Percentiles rank a stretch among this genome's conserved stretches.
These are phyloP conservation scores for Flaveria bidentis DNA, from an alignment of 129 eudicot genomes.

Conservation along the genomic window DNA sequence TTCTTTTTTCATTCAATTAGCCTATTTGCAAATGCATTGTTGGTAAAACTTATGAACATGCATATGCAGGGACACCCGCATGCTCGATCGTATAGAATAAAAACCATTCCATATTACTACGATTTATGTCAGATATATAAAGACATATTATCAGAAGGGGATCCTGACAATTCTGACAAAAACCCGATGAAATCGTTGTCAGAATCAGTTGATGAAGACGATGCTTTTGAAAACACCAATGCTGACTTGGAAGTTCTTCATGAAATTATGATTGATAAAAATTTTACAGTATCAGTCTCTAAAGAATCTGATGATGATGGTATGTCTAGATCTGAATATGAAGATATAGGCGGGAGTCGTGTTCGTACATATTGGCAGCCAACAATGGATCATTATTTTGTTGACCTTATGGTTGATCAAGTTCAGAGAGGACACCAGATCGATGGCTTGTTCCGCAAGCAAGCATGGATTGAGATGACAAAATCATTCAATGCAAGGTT, in stretches of 20 bases:
- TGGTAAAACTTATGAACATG: conserved; percentile 16
- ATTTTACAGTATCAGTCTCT: conserved; percentile 34
- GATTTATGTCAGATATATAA: conserved; percentile 53
- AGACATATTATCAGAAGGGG: conserved; percentile 20
- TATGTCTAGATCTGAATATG: conserved; percentile 22
- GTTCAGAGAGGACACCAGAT: conserved; percentile 53
- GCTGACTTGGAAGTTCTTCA: conserved; percentile 45
- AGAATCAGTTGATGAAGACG: conserved; percentile 26
- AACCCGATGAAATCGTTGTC: conserved; percentile 25
- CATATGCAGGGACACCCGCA: conserved; percentile 52
- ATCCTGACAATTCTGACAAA: conserved; percentile 27
- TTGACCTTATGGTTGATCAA: conserved; percentile 55
- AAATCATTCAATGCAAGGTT: conserved; percentile 42
- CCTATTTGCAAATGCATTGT: background rate
- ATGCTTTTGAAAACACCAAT: conserved; percentile 21
- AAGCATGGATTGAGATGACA: conserved; percentile 58
- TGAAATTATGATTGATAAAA: conserved; percentile 45
- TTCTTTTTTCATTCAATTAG: background rate
- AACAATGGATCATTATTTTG: conserved; percentile 55
- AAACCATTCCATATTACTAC: conserved; percentile 42
- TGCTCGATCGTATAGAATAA: conserved; percentile 47
- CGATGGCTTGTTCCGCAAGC: conserved; percentile 51
- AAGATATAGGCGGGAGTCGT: conserved; percentile 33
- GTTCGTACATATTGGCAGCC: conserved; percentile 59
- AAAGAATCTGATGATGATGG: conserved; percentile 20